phyloP scores from a whole-genome alignment of 352 stramenopile genomes.

The Pythium aphanidermatum region DNA sequence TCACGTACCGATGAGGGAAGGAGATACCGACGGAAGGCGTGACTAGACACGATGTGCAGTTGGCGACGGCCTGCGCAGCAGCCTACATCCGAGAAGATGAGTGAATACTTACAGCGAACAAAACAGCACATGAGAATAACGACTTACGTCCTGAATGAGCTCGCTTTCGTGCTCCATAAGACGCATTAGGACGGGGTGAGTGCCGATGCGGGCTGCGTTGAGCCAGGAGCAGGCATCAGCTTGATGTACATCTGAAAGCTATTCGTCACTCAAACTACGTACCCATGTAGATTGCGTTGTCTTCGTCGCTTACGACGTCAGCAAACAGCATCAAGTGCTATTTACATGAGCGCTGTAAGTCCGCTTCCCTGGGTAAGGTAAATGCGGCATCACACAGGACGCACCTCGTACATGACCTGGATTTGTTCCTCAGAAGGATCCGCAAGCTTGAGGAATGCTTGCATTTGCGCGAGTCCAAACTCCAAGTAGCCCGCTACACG shows the following conservation, averaged over 20 bases:
- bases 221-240: background rate
- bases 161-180: constrained; percentile 79
- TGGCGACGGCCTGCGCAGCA: constrained; percentile 55
- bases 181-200: constrained; percentile 55
- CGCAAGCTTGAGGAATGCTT: constrained; percentile 29
- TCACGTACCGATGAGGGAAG: constrained; percentile 40
- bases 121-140: background rate
- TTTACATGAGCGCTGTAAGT: no score
- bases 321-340: constrained; percentile 46
- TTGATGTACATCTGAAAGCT: background rate
- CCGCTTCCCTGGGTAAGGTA: no score
- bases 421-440: constrained; percentile 25
- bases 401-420: constrained; percentile 36
- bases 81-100: constrained; percentile 23
- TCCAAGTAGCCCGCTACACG: constrained; percentile 61
- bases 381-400: background rate
- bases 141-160: constrained; percentile 58
- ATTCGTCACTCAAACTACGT: constrained; percentile 2
- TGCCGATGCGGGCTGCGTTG: constrained; percentile 47
- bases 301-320: constrained; percentile 58
- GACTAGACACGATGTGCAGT: constrained; percentile 36
- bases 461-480: constrained; percentile 35
- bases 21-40: constrained; percentile 61
- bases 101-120: background rate
- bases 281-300: constrained; percentile 78